phyloP scores from a whole-genome alignment of 1,284 basidiomycete genomes.

The Fomitopsis pinicola region DNA sequence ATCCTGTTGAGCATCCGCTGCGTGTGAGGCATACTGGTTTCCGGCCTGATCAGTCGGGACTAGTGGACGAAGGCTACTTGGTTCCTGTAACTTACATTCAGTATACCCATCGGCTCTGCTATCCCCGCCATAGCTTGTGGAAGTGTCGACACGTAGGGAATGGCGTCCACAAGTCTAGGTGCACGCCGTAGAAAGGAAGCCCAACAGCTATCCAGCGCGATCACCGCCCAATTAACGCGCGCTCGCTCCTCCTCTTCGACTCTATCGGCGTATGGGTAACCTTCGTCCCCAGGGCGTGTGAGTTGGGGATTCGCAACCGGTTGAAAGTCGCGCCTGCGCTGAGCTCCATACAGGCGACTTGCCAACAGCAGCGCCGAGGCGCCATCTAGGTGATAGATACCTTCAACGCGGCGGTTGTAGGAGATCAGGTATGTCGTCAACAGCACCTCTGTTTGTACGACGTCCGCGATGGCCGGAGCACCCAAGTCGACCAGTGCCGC shows the following conservation, averaged over 20 bases:
- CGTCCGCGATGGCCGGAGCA: conserved; percentile 32
- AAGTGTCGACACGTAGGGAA: neutral
- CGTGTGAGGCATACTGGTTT: no score
- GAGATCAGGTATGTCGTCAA: conserved; percentile 41
- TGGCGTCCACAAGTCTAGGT: neutral
- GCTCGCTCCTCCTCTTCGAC: conserved; percentile 38
- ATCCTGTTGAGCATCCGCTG: no score
- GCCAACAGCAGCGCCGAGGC: conserved; percentile 36
- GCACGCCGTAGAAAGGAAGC: neutral
- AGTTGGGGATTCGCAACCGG: conserved; percentile 11
- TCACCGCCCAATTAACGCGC: neutral
- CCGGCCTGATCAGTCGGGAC: no score
- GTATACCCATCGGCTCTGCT: no score
- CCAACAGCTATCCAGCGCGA: neutral
- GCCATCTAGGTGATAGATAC: conserved; percentile 36
- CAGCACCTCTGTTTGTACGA: conserved; percentile 42
- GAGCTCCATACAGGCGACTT: conserved; percentile 24
- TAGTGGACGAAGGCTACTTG: no score
- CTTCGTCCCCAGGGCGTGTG: conserved; percentile 29
- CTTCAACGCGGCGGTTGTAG: conserved; percentile 36
- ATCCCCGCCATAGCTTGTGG: neutral
- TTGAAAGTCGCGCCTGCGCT: conserved; percentile 1
- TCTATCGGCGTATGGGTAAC: neutral
- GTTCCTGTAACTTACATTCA: no score
- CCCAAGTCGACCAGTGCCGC: conserved; percentile 25